These are phyloP conservation scores for Juncus inflexus DNA, from an alignment of 176 grass and related monocot genomes.

Conservation along the genomic window DNA sequence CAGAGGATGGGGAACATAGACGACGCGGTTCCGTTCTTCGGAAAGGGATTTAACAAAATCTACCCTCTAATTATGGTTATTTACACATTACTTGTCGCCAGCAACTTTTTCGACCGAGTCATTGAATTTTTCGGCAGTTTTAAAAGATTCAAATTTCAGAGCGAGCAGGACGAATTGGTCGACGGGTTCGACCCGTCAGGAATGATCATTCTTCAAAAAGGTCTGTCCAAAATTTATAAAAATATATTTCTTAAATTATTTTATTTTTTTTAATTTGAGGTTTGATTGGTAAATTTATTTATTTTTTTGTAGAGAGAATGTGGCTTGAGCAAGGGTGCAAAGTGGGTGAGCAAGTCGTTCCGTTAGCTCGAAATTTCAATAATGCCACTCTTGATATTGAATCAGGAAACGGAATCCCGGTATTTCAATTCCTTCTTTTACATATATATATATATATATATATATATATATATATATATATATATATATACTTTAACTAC, in stretches of 20 bases:
- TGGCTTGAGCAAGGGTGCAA: conserved; percentile 96
- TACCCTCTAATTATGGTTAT: conserved; percentile 99
- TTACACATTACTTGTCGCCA: conserved; percentile 88
- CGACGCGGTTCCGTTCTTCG: conserved; percentile 98
- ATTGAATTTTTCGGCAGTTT: conserved; percentile 92
- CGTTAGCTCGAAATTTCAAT: conserved; percentile 96
- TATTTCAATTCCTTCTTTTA: conserved; percentile 28
- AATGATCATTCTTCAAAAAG: conserved; percentile 98
- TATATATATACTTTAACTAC: background rate
- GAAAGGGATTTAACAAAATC: conserved; percentile 98
- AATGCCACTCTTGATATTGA: conserved; percentile 56
- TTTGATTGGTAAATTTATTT: conserved; percentile 7
- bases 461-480: too few relatives aligned
- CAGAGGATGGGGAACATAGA: conserved; percentile 99
- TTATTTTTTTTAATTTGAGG: conserved; percentile 5
- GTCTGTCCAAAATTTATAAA: conserved; percentile 28
- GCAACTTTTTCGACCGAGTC: conserved; percentile 91
- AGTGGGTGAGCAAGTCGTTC: conserved; percentile 92
- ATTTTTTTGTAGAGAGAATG: conserved; percentile 67
- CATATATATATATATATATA: background rate
- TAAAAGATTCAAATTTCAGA: conserved; percentile 89
- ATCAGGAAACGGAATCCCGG: conserved; percentile 45
- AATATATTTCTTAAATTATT: background rate
- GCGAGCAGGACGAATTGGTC: conserved; percentile 66
- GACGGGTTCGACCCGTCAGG: conserved; percentile 92